Percentiles rank a stretch among this genome's conserved stretches.
phyloP scores from a whole-genome alignment of 441 rosid species.

The Eruca vesicaria region DNA sequence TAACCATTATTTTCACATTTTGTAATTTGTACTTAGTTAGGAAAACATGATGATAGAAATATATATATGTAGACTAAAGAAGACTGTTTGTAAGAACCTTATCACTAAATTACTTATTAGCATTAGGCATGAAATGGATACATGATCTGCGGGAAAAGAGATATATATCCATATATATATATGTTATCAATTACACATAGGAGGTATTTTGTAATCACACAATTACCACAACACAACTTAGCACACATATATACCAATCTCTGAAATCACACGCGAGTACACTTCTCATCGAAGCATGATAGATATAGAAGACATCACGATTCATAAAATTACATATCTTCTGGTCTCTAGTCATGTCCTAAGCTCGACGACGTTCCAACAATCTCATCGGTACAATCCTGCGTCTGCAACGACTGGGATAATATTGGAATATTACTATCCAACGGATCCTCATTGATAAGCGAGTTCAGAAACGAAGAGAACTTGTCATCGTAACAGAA shows the following conservation, averaged over 20 bases:
- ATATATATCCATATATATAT: background rate
- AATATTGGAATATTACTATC: constrained; percentile 25
- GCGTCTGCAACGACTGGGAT: constrained; percentile 27
- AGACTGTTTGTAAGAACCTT: background rate
- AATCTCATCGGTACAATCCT: background rate
- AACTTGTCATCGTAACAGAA: constrained; percentile 57
- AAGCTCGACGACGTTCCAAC: constrained; percentile 23
- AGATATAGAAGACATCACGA: constrained; percentile 6
- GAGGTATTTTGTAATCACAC: background rate
- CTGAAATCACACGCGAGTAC: background rate
- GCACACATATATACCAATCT: constrained; percentile 11
- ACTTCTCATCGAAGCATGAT: background rate
- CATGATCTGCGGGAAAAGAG: background rate
- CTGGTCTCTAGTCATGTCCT: background rate
- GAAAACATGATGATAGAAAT: background rate
- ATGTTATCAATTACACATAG: background rate
- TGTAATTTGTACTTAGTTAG: background rate
- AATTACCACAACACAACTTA: constrained; percentile 18
- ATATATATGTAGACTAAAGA: background rate
- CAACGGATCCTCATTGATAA: constrained; percentile 63
- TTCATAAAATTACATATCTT: constrained; percentile 7
- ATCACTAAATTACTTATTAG: background rate
- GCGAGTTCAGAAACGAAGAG: constrained; percentile 66
- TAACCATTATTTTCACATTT: background rate
- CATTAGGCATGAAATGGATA: constrained; percentile 2